Conservation (phyloP, 495 filamentous ascomycete genomes). For the Lepraria neglecta region DNA sequence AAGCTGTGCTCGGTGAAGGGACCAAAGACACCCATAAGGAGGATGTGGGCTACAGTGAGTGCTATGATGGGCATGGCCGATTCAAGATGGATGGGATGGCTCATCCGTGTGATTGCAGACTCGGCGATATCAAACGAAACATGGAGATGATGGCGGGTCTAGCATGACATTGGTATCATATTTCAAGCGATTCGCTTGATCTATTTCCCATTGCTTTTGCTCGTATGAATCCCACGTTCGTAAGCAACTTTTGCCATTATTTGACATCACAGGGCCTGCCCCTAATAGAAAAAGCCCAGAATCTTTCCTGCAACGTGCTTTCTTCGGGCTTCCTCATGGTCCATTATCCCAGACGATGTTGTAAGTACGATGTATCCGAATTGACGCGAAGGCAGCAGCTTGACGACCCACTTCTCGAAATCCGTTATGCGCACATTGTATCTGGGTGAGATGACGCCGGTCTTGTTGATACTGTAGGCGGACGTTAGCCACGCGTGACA, state of each 20-base stretch:
- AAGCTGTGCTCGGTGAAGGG: too few relatives aligned
- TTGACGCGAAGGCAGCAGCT: constrained; percentile 97
- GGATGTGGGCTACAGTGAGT: too few relatives aligned
- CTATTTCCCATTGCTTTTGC: too few relatives aligned
- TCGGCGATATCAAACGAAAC: background rate
- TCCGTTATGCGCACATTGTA: constrained; percentile 97
- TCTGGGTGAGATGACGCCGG: constrained; percentile 94
- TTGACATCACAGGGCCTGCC: too few relatives aligned
- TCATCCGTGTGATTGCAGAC: too few relatives aligned
- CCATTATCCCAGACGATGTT: constrained; percentile 98
- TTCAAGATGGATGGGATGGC: too few relatives aligned
- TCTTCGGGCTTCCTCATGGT: constrained; percentile 97
- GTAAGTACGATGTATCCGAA: constrained; percentile 99
- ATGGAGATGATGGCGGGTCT: background rate
- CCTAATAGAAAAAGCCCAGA: constrained; percentile 22
- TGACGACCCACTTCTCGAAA: constrained; percentile 98
- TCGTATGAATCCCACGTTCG: too few relatives aligned
- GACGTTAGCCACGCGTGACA: constrained; percentile 2
- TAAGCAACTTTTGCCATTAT: too few relatives aligned
- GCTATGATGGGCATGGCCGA: too few relatives aligned
- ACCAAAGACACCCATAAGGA: too few relatives aligned
- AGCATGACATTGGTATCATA: background rate
- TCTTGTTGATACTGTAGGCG: constrained; percentile 79
- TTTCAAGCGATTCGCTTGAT: background rate
- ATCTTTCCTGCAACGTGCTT: constrained; percentile 98